A percentile compares a stretch with the other conserved stretches of the same genome.
Evolutionary conservation across 2,329 filamentous ascomycete species (phyloP).

Genomic region (Botrytis pseudocinerea): DNA sequence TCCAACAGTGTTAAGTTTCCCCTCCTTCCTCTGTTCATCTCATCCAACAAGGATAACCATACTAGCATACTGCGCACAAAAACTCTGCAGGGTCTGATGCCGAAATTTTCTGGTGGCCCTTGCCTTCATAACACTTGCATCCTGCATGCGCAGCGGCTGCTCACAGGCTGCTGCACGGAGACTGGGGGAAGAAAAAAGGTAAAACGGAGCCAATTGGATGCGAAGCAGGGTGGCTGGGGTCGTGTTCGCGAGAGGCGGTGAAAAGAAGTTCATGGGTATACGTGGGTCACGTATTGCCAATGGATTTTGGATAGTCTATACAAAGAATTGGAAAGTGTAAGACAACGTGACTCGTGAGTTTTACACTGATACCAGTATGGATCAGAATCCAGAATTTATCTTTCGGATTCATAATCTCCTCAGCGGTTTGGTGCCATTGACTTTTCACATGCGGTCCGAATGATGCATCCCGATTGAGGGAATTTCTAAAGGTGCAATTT

Average conservation of each 20-base stretch:
- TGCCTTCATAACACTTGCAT: slow-evolving; percentile 5
- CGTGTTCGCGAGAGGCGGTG: slow-evolving; percentile 20
- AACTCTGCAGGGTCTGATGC: slow-evolving; percentile 4
- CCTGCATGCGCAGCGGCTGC: slow-evolving; percentile 2
- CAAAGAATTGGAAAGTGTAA: background rate
- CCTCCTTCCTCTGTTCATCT: slow-evolving; percentile 1
- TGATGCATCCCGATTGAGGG: background rate
- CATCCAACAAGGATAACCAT: background rate
- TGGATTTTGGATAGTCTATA: slow-evolving; percentile 27
- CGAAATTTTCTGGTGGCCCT: slow-evolving; percentile 4
- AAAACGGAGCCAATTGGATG: background rate
- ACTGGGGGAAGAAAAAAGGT: background rate
- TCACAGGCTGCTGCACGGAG: slow-evolving; percentile 1
- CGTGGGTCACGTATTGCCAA: slow-evolving; percentile 42
- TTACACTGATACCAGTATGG: background rate
- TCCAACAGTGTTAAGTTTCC: background rate
- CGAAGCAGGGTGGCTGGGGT: background rate
- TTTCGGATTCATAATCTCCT: background rate
- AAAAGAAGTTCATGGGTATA: slow-evolving; percentile 27
- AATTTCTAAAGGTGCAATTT: background rate
- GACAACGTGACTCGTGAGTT: slow-evolving; percentile 15
- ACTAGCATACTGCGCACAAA: background rate
- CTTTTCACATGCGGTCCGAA: background rate
- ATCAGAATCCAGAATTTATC: background rate
- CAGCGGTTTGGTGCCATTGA: background rate